Evolutionary conservation across 148 eudicot genomes (phyloP), one percentile per base, ranked within the genome.

Genomic region (Selenicereus undatus): DNA sequence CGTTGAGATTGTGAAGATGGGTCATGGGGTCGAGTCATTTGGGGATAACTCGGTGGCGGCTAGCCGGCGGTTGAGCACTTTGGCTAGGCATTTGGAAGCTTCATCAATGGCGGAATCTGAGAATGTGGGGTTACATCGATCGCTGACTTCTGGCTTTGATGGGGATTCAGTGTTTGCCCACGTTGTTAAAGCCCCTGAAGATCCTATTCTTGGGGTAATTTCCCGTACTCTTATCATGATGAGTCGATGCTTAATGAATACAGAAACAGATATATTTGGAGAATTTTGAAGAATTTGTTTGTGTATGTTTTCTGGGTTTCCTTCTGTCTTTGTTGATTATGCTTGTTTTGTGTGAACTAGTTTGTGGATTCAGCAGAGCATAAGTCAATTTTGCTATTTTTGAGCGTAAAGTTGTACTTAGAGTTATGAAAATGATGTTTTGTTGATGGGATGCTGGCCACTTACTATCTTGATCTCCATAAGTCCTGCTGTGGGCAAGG

Each of bases 201-300:
- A 96, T 90, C 93, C 99, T 8, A 94, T 96, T 79, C 95, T 96
- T 78, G 99, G 99, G 86, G 99, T 96, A 87, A 50, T 20, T 32
- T 69, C 48, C 64, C 65, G 35, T 74, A 0, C 8, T 72, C 36
- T 64, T 73, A 0, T 58, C 1, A 20, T 73, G 48, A 45, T 76
- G 45, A 2, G 4, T 1, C 3, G 64, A 30, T 24, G 39, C 35
- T 64, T 76, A 22, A 7, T 11, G 32, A 32, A 32, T 32, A 32
- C 2, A 32, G 32, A 32, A 32, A 32, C 32, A 32, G 32, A 32
- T 32, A 32, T 32, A 32, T 32, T 32, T 32, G 32, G 32, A 39
- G 5, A 39, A 39, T 39, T 39, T 39, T 39, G 43, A 39, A 39
- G 62, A 20, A 30, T 17, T 48, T 78, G 24, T 76, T 7, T 54